A percentile compares a stretch with the other conserved stretches of the same genome.
These are phyloP conservation scores for Phytophthora boehmeriae DNA, from an alignment of 352 stramenopile species.

Conservation along the genomic window DNA sequence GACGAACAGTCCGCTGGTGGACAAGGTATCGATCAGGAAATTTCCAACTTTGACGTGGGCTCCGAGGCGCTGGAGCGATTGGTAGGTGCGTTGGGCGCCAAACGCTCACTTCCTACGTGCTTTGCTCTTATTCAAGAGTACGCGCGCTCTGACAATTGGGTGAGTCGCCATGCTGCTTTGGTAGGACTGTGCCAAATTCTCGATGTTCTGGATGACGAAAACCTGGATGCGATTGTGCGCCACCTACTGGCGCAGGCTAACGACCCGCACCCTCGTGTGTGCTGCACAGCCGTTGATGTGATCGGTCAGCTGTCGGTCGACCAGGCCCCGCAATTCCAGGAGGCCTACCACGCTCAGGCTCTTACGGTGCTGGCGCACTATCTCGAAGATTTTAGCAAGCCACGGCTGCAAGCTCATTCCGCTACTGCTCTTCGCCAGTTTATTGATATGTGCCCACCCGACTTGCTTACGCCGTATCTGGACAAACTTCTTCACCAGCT, in stretches of 20 bases:
- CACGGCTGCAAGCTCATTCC: conserved; percentile 75
- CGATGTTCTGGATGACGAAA: conserved; percentile 62
- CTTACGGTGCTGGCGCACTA: conserved; percentile 70
- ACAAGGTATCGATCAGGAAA: conserved; percentile 61
- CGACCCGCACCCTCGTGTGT: conserved; percentile 77
- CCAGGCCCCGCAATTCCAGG: conserved; percentile 81
- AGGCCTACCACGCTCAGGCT: conserved; percentile 71
- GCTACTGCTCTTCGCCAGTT: conserved; percentile 83
- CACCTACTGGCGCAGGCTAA: conserved; percentile 73
- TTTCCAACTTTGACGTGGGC: conserved; percentile 89
- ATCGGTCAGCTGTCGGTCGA: conserved; percentile 83
- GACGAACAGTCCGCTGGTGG: conserved; percentile 58
- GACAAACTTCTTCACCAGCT: conserved; percentile 74
- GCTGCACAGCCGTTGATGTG: conserved; percentile 84
- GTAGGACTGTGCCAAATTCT: conserved; percentile 86
- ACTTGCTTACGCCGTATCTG: conserved; percentile 74
- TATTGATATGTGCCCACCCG: conserved; percentile 77
- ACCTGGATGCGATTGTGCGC: conserved; percentile 73
- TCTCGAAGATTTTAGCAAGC: conserved; percentile 61
- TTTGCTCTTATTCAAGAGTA: conserved; percentile 84
- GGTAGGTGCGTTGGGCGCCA: conserved; percentile 64
- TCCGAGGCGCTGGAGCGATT: conserved; percentile 81
- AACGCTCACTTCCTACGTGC: conserved; percentile 76
- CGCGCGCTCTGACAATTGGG: conserved; percentile 65
- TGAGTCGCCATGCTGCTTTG: conserved; percentile 77